Evolutionary conservation across 2,329 filamentous ascomycete species (phyloP), one percentile per base, ranked within the genome.

Genomic region (Aspergillus phoenicis): DNA sequence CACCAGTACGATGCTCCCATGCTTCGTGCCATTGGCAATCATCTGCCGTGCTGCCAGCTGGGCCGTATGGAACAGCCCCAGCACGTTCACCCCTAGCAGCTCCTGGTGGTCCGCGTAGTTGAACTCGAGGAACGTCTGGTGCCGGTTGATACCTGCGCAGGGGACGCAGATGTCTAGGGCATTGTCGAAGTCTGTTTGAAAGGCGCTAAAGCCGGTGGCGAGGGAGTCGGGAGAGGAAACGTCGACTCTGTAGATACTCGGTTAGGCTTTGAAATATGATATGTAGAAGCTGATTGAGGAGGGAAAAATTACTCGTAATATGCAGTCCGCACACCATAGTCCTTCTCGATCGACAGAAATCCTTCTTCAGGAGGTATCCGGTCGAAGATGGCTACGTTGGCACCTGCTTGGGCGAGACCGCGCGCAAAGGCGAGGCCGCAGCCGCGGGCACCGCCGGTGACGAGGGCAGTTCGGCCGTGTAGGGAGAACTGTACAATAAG

Each of bases 1-100:
- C 0, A 85, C 80, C 3, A 85, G 70, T 10, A 85, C 75, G 56
- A 85, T 84, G 59, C 82, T 83, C 0, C 83, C 83, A 56, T 77
- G 77, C 57, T 78, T 79, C 0, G 82, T 84, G 2, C 78, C 78
- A 63, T 81, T 84, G 1, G 75, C 73, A 33, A 84, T 82, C 79
- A 85, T 85, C 28, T 80, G 77, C 59, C 79, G 77, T 0, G 82
- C 82, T 2, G 81, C 82, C 8, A 81, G 65, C 64, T 84, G 80
- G 0, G 82, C 81, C 4, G 74, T 78, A 62, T 79, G 82, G 63
- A 79, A 82, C 2, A 78, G 70, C 0, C 80, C 81, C 38, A 77
- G 70, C 39, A 79, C 75, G 58, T 83, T 84, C 57, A 82, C 77
- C 0, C 68, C 69, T 2, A 80, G 67, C 13, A 83, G 67, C 28